A percentile compares a stretch with the other conserved stretches of the same genome.
phyloP scores from a whole-genome alignment of 225 moss, liverwort and hornwort genomes.

The Climacium dendroides region DNA sequence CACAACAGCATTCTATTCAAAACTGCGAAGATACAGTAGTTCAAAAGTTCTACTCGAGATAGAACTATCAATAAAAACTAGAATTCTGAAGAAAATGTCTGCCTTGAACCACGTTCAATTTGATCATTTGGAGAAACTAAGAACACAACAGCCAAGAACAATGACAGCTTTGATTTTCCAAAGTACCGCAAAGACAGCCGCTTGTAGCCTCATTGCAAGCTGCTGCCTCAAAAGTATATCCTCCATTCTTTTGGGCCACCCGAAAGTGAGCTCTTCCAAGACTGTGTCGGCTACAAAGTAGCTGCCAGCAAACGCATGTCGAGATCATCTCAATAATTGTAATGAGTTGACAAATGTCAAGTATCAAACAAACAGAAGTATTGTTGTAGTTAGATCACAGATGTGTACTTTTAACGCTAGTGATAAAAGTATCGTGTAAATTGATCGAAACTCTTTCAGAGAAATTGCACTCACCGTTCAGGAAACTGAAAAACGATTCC shows the following conservation, averaged over 20 bases:
- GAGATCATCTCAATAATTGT: not conserved
- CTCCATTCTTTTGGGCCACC: constrained; percentile 71
- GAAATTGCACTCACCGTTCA: constrained; percentile 45
- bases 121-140: not conserved
- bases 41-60: not conserved
- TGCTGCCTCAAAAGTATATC: constrained; percentile 57
- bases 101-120: not conserved
- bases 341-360: not conserved
- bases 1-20: not conserved
- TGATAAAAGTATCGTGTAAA: not conserved
- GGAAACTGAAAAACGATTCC: constrained; percentile 99
- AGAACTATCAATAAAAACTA: not conserved
- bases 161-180: not conserved
- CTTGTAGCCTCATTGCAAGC: constrained; percentile 72
- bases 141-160: not conserved
- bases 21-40: not conserved
- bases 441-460: not conserved
- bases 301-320: constrained; percentile 30
- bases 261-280: constrained; percentile 93
- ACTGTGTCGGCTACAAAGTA: constrained; percentile 86
- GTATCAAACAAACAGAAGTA: not conserved
- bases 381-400: not conserved
- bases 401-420: not conserved
- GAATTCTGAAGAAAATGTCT: not conserved
- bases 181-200: constrained; percentile 74